Base-by-base conservation (phyloP, 2,329 filamentous ascomycete genomes). In the Beauveria australis region DNA sequence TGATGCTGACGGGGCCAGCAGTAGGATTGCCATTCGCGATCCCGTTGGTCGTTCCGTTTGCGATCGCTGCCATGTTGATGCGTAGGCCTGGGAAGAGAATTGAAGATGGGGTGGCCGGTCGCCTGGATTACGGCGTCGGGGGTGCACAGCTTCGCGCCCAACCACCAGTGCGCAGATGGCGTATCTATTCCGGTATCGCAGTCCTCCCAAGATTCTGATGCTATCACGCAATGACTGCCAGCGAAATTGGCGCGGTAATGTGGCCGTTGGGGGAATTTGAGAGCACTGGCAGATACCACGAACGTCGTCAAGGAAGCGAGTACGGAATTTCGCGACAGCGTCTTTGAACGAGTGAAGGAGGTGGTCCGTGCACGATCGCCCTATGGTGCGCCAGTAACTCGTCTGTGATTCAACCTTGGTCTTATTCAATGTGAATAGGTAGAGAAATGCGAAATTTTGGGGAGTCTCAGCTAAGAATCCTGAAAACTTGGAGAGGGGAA, bases 21-120 rank as follows among this genome's bases (percentile, higher is more conserved):
- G 66, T 49, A 28, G 69, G 64, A 58, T 73, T 67, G 61, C 76
- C 77, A 64, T 79, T 77, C 51, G 70, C 66, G 46, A 70, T 69
- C 59, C 78, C 79, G 61, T 80, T 79, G 61, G 73, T 65, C 64
- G 74, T 68, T 64, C 77, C 77, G 64, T 80, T 80, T 55, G 75
- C 73, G 19, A 70, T 63, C 43, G 73, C 65, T 41, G 77, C 71
- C 79, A 81, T 81, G 53, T 53, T 66, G 49, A 47, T 53, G 51
- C 30, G 41, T 48, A 48, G 41, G 51, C 16, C 22, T 51, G 41
- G 30, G 49, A 40, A 53, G 22, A 41, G 46, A 40, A 28, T 5
- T 19, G 28, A 22, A 46, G 22, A 37, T 52, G 53, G 46, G 22
- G 46, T 48, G 41, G 19, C 16, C 12, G 14, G 58, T 28, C 16